These are phyloP conservation scores for Penstemon davidsonii DNA, from an alignment of 257 asterid species.

Conservation along the genomic window DNA sequence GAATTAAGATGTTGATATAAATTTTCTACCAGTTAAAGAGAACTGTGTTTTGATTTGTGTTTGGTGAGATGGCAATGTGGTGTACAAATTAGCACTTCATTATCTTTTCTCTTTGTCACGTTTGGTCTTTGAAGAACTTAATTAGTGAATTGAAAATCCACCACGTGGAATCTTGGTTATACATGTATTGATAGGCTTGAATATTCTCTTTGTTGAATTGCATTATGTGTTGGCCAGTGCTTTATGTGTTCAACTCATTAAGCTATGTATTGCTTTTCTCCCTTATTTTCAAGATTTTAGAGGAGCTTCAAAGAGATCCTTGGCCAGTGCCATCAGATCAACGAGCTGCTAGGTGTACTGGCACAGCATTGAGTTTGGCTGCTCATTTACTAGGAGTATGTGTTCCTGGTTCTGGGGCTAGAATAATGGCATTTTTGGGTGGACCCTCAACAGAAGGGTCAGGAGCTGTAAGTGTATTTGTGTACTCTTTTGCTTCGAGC, in stretches of 20 bases:
- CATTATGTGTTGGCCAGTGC: not conserved
- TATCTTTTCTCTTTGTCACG: not conserved
- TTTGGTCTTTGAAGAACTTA: too few species aligned
- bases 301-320: conserved; percentile 98
- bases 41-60: conserved; percentile 8
- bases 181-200: not conserved
- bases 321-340: conserved; percentile 94
- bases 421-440: conserved; percentile 93
- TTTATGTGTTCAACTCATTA: conserved; percentile 22
- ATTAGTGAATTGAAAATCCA: not conserved
- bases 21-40: not conserved
- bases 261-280: conserved; percentile 24
- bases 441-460: conserved; percentile 97
- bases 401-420: conserved; percentile 96
- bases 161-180: not conserved
- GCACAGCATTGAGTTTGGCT: conserved; percentile 89
- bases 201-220: not conserved
- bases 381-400: conserved; percentile 93
- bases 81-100: not conserved
- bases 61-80: conserved; percentile 13
- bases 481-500: conserved; percentile 6
- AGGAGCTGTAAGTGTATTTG: conserved; percentile 68
- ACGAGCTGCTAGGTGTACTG: conserved; percentile 91
- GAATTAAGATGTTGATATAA: conserved; percentile 25
- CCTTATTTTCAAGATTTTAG: conserved; percentile 64